Base-by-base conservation (phyloP, 768 basidiomycete species). In the Thelephora aurantiotincta region DNA sequence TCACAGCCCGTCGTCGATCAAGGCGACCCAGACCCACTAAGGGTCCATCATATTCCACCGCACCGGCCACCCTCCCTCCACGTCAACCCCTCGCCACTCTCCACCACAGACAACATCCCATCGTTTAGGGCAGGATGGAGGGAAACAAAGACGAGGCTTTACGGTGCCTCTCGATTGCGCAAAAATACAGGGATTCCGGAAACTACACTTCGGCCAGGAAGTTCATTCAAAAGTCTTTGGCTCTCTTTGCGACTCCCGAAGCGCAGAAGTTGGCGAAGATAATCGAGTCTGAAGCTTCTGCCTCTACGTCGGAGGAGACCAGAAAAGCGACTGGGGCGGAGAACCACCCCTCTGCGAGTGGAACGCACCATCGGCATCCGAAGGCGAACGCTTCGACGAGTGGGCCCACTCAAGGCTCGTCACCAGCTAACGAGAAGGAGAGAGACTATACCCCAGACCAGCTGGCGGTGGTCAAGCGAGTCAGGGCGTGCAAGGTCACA, bases 91-190 rank as follows among this genome's bases (percentile, higher is more conserved):
- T 49, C 11, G 37, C 12, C 35, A 20, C 12, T 51, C 22, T 19
- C 47, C 43, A 12, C 18, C 33, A 11, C 35, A 6, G 44, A 1
- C 5, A 18, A 45, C 44, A 30, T 38, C 9, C 44, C 26, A 23
- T 34, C 16, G 22, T 26, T 41, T 20, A 23, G 6, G 23, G 16
- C 1, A 48, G 33, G 45, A 85, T 87, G 84, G 84, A 86, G 63
- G 80, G 82, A 64, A 94, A 94, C 71, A 87, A 78, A 55, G 90
- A 94, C 59, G 90, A 94, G 64, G 90, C 90, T 33, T 62, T 82
- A 49, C 79, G 83, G 56, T 89, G 87, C 59, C 73, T 94, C 45
- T 60, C 65, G 43, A 87, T 96, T 52, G 83, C 92, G 2, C 77
- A 79, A 58, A 76, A 75, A 57, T 80, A 92, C 61, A 71, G 75